Percentiles rank a stretch among this genome's conserved stretches.
Conservation (phyloP, 257 asterid species). For the Solanum pinnatisectum region DNA sequence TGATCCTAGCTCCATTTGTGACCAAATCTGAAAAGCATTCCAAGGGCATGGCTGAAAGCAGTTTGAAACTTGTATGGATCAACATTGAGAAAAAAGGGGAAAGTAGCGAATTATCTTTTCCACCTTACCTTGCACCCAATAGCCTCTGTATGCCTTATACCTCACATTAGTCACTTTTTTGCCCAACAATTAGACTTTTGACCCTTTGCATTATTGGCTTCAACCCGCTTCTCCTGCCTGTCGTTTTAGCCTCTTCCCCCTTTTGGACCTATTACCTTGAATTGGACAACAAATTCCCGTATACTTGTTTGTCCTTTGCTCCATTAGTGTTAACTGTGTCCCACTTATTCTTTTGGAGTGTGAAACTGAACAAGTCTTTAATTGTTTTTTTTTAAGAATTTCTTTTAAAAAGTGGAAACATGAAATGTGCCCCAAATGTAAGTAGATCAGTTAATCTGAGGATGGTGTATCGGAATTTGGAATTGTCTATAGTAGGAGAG, state of each 20-base stretch:
- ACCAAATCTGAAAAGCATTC: not conserved
- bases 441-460: not conserved
- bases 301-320: not conserved
- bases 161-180: not conserved
- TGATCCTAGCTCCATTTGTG: not conserved
- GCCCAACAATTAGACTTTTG: not conserved
- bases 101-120: not conserved
- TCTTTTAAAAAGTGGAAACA: not conserved
- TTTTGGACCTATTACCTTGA: not conserved
- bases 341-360: not conserved
- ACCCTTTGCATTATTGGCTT: not conserved
- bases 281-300: not conserved
- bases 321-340: not conserved
- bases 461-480: not conserved
- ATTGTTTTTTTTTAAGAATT: not conserved
- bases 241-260: not conserved
- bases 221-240: not conserved
- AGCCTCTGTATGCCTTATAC: not conserved
- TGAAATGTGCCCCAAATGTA: not conserved
- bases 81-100: not conserved
- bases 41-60: not conserved
- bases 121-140: not conserved
- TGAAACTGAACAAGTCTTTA: not conserved
- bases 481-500: not conserved
- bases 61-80: not conserved